A percentile compares a stretch with the other conserved stretches of the same genome.
These are phyloP conservation scores for Micractinium sp. DNA, from an alignment of 139 green algal species.

Conservation along the genomic window DNA sequence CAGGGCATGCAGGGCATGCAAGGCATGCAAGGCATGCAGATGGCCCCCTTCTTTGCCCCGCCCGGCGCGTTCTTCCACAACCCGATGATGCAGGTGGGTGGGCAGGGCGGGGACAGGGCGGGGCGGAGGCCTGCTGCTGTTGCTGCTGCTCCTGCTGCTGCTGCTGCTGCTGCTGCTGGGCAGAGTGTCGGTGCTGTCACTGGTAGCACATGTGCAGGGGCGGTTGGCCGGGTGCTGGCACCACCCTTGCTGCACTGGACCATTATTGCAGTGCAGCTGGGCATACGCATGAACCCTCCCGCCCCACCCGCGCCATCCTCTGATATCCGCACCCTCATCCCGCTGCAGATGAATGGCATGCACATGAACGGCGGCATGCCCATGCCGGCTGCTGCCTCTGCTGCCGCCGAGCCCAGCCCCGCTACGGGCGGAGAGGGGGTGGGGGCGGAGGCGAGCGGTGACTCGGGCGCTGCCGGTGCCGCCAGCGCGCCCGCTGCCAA, in stretches of 20 bases:
- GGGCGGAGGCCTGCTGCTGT: neutral
- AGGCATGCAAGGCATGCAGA: conserved; percentile 9
- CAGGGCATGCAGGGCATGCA: conserved; percentile 1
- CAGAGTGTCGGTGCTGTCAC: too few species aligned
- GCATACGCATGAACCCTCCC: neutral
- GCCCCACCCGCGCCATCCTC: neutral
- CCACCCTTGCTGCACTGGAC: neutral
- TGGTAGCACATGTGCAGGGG: neutral
- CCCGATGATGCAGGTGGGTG: conserved; percentile 18
- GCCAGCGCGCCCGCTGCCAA: neutral
- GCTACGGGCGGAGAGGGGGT: neutral
- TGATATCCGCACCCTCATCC: too few species aligned
- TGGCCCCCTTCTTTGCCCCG: conserved; percentile 19
- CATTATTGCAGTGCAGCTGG: neutral
- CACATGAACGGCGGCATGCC: neutral
- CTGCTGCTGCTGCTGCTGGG: neutral
- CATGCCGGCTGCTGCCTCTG: conserved; percentile 3
- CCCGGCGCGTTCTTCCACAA: conserved; percentile 8
- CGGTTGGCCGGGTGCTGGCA: neutral
- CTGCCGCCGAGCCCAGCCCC: neutral
- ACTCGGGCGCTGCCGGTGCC: neutral
- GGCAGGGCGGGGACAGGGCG: neutral
- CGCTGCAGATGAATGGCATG: neutral
- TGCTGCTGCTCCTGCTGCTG: neutral
- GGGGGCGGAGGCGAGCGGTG: neutral